Evolutionary conservation across 805 yeast genomes (phyloP).

Genomic region (Monosporozyma yasuniensis): DNA sequence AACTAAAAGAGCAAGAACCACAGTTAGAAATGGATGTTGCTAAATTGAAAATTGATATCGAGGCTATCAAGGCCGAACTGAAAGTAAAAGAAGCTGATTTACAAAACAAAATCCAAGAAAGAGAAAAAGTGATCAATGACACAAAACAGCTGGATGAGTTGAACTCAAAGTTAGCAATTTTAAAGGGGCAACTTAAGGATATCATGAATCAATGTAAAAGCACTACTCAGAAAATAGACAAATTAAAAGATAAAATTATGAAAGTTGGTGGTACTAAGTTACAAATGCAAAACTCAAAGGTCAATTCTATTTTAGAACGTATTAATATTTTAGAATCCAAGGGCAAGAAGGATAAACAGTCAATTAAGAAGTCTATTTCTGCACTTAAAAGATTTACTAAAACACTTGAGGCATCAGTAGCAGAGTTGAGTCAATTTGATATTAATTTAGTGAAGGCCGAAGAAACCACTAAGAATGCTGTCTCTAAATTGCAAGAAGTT

Average conservation of each 20-base stretch:
- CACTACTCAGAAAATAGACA: slow-evolving; percentile 46
- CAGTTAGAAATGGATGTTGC: slow-evolving; percentile 55
- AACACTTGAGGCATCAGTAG: slow-evolving; percentile 36
- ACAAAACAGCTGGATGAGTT: slow-evolving; percentile 27
- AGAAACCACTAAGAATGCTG: slow-evolving; percentile 28
- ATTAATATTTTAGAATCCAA: slow-evolving; percentile 52
- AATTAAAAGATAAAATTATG: slow-evolving; percentile 69
- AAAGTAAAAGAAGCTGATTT: slow-evolving; percentile 38
- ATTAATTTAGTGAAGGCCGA: slow-evolving; percentile 26
- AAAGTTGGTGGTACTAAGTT: slow-evolving; percentile 85
- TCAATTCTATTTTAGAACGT: slow-evolving; percentile 62
- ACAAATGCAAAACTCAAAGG: slow-evolving; percentile 70
- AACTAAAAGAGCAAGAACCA: slow-evolving; percentile 58
- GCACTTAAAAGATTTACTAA: slow-evolving; percentile 50
- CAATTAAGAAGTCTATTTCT: slow-evolving; percentile 52
- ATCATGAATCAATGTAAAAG: slow-evolving; percentile 45
- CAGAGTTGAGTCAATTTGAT: slow-evolving; percentile 39
- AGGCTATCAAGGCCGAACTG: slow-evolving; percentile 47
- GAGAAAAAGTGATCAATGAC: slow-evolving; percentile 16
- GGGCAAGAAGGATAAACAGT: slow-evolving; percentile 46
- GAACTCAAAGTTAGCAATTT: slow-evolving; percentile 19
- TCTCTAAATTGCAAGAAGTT: slow-evolving; percentile 27
- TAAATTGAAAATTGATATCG: slow-evolving; percentile 53
- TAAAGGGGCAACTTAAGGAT: slow-evolving; percentile 35
- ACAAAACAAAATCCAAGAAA: slow-evolving; percentile 28